Conservation (phyloP, 495 filamentous ascomycete genomes). For the Jackrogersella minutella region DNA sequence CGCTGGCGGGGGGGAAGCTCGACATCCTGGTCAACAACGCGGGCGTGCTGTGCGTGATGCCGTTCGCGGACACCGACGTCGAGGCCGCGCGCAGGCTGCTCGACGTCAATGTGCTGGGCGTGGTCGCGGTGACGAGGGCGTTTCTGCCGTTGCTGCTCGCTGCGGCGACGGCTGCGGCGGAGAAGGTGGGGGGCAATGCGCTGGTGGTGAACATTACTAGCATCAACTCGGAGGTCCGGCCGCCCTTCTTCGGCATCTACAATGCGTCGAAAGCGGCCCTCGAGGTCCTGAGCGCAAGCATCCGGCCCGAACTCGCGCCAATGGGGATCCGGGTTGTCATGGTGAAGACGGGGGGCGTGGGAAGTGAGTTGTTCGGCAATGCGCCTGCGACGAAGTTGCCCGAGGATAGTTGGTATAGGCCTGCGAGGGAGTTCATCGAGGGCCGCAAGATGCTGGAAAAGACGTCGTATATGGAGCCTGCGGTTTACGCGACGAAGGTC, state of each 20-base stretch:
- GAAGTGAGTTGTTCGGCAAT: conserved; percentile 29
- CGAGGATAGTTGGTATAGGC: conserved; percentile 34
- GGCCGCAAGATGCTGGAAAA: conserved; percentile 24
- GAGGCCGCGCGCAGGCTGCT: conserved; percentile 55
- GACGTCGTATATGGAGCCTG: conserved; percentile 6
- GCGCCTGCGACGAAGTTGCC: conserved; percentile 36
- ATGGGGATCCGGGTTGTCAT: conserved; percentile 55
- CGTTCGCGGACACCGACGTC: conserved; percentile 58
- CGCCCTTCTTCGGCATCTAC: conserved; percentile 55
- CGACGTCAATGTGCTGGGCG: conserved; percentile 64
- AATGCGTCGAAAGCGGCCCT: conserved; percentile 64
- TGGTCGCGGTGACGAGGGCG: conserved; percentile 59
- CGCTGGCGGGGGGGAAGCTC: conserved; percentile 48
- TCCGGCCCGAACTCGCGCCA: conserved; percentile 63
- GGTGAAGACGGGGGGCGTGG: conserved; percentile 42
- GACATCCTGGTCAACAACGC: conserved; percentile 67
- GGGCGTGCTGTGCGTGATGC: conserved; percentile 52
- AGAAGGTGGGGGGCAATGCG: conserved; percentile 45
- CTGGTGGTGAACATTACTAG: conserved; percentile 60
- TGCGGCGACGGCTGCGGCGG: conserved; percentile 38
- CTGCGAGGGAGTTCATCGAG: conserved; percentile 41
- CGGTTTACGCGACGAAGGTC: conserved; percentile 36
- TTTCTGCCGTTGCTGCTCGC: conserved; percentile 61
- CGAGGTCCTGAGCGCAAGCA: conserved; percentile 48
- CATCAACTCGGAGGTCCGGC: conserved; percentile 47